Conservation (phyloP, 352 stramenopile genomes). For the Pythium brassicae region DNA sequence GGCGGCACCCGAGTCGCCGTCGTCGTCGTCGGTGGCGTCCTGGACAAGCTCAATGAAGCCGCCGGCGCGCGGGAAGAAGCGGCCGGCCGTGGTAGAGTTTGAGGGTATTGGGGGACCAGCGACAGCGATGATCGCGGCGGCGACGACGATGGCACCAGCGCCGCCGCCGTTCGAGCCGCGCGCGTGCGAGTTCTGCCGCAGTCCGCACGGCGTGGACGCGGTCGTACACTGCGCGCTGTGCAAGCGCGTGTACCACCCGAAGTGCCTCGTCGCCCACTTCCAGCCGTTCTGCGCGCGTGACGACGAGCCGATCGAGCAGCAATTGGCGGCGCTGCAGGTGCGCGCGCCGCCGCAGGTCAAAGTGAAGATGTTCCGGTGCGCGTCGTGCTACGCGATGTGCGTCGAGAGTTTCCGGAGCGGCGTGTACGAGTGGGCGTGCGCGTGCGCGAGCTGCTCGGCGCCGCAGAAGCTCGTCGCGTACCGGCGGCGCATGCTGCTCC, state of each 20-base stretch:
- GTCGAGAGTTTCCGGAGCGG: constrained; percentile 35
- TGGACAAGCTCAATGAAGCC: too few species aligned
- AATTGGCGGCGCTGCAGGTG: constrained; percentile 27
- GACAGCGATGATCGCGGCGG: not conserved
- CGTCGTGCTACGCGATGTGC: constrained; percentile 37
- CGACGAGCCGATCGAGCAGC: constrained; percentile 21
- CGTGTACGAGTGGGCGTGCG: constrained; percentile 30
- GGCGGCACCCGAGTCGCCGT: too few species aligned
- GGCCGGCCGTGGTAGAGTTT: not conserved
- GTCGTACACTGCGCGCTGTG: constrained; percentile 36
- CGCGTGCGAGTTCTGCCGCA: constrained; percentile 42
- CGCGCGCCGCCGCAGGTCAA: constrained; percentile 17
- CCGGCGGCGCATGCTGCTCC: constrained; percentile 30
- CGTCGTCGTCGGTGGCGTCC: too few species aligned
- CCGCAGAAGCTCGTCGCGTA: constrained; percentile 31
- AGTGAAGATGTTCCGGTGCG: constrained; percentile 38
- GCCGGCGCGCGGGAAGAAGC: too few species aligned
- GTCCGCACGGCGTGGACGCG: constrained; percentile 25
- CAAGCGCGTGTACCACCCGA: constrained; percentile 36
- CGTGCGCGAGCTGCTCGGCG: constrained; percentile 32
- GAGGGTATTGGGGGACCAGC: not conserved
- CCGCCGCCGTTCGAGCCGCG: constrained; percentile 6
- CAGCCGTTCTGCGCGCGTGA: constrained; percentile 20
- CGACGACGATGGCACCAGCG: not conserved
- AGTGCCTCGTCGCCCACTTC: constrained; percentile 35